A percentile compares a stretch with the other conserved stretches of the same genome.
Evolutionary conservation across 192 early-diverging fungal species (phyloP).

Genomic region (Chytriomyces confervae): DNA sequence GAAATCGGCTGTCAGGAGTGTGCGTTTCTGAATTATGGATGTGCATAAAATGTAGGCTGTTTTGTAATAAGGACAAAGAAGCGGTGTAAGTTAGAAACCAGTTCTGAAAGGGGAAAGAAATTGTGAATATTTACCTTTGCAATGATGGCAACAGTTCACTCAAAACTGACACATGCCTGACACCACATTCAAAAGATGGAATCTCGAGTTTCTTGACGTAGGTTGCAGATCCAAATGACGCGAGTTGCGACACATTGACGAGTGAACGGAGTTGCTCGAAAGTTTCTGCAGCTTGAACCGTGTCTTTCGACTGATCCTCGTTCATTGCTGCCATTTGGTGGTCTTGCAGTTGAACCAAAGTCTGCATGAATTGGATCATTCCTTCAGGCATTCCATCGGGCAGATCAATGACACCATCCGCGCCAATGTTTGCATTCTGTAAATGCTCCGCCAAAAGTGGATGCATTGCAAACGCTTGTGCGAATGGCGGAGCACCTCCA

Average conservation of each 20-base stretch:
- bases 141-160: constrained; percentile 34
- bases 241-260: not conserved
- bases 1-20: not conserved
- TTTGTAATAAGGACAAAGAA: not conserved
- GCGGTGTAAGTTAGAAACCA: not conserved
- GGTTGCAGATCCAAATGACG: not conserved
- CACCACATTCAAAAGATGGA: constrained; percentile 31
- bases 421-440: no score
- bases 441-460: not conserved
- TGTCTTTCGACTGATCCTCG: not conserved
- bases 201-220: constrained; percentile 19
- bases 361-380: not conserved
- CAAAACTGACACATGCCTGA: constrained; percentile 17
- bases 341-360: not conserved
- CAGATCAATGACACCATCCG: no score
- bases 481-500: not conserved
- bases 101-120: not conserved
- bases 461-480: not conserved
- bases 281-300: not conserved
- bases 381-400: not conserved
- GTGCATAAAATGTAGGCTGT: constrained; percentile 36
- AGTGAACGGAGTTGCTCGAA: not conserved
- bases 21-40: constrained; percentile 16
- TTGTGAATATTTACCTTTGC: constrained; percentile 3
- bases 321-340: not conserved